Evolutionary conservation across 768 basidiomycete species (phyloP).

Genomic region (Leccinum fibrillosum): DNA sequence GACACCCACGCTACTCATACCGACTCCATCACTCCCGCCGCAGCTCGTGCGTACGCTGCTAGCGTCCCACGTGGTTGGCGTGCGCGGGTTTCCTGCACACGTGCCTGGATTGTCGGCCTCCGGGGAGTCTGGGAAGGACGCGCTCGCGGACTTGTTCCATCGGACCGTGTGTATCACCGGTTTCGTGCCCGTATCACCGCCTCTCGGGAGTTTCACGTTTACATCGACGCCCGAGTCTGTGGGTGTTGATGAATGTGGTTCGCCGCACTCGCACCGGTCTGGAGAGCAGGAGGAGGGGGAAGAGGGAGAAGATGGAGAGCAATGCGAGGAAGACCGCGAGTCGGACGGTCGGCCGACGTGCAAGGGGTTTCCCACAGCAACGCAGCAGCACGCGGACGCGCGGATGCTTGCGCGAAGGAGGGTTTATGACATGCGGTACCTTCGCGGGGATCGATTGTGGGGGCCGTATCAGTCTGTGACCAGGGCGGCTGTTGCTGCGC

Average conservation of each 20-base stretch:
- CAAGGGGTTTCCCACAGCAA: slow-evolving; percentile 10
- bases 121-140: slow-evolving; percentile 26
- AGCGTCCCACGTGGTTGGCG: slow-evolving; percentile 17
- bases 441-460: slow-evolving; percentile 28
- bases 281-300: neutral
- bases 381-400: slow-evolving; percentile 21
- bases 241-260: neutral
- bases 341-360: neutral
- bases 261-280: no score
- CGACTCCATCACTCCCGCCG: slow-evolving; percentile 34
- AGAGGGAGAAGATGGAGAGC: neutral
- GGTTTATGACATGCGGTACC: slow-evolving; percentile 32
- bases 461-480: slow-evolving; percentile 25
- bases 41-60: slow-evolving; percentile 28
- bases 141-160: slow-evolving; percentile 37
- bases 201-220: slow-evolving; percentile 1
- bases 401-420: slow-evolving; percentile 27
- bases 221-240: neutral
- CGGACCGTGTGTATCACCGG: slow-evolving; percentile 45
- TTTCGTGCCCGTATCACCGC: slow-evolving; percentile 32
- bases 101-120: slow-evolving; percentile 13
- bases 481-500: neutral
- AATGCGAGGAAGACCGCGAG: neutral
- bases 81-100: slow-evolving; percentile 16
- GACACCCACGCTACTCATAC: neutral